Evolutionary conservation across 345 rosid genomes (phyloP), one percentile per base, ranked within the genome.

Genomic region (Diplotaxis tenuifolia): DNA sequence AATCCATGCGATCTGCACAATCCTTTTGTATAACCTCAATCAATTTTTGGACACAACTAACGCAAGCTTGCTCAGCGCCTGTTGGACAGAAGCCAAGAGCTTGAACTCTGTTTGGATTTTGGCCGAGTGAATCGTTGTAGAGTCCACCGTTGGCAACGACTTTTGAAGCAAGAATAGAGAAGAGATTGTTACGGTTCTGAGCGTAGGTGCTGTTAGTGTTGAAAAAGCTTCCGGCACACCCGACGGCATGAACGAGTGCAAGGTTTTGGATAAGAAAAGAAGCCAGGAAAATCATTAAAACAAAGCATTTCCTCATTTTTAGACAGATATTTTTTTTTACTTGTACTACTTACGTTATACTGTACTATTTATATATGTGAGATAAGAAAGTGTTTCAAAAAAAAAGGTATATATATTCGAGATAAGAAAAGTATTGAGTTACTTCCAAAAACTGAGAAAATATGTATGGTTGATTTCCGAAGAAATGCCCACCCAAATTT

Each of bases 261-360:
- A 73, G 9, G 0, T 4, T 56, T 19, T 40, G 49, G 40, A 73
- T 12, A 73, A 73, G 65, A 65, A 32, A 56, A 73, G 50, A 73
- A 28, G 9, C 16, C 9, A 73, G 23, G 15, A 73, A 38, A 23
- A 50, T 50, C 55, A 50, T 18, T 12, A 50, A 50, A 18, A 23
- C 23, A 50, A 20, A 20, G 12, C 11, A 50, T 50, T 50, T 50
- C 55, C 22, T 9, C 55, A 50, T 50, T 50, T 50, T 50, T 50
- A 7, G 18, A 18, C 1, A 20, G 8, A 50, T 8, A 50, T 49
- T 49, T 8, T 3, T 19, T 18, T 18, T 6, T 16, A 16, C 22
- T 49, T 49, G 4, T 50, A 50, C 53, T 18, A 18, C 21, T 50
- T 18, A 18, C 18, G 55, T 19, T 18, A 47, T 15, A 12, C 8